A percentile compares a stretch with the other conserved stretches of the same genome.
phyloP scores from a whole-genome alignment of 192 early-diverging fungal species.

The Coemansia sp. region DNA sequence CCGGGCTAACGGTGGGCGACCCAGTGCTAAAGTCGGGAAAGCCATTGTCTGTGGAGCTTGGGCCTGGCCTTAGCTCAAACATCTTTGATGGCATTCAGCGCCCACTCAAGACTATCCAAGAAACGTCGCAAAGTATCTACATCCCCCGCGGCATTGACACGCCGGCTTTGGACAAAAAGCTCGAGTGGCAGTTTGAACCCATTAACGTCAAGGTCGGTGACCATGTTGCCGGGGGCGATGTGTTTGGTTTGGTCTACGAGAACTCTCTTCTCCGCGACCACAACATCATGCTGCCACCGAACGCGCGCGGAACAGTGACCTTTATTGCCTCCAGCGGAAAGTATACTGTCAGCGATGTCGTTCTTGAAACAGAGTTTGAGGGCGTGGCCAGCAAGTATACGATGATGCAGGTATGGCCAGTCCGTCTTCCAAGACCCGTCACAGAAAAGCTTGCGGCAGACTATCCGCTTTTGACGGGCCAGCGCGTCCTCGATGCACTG shows the following conservation, averaged over 20 bases:
- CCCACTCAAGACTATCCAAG: conserved; percentile 94
- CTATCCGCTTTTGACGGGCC: conserved; percentile 94
- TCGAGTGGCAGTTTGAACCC: conserved; percentile 96
- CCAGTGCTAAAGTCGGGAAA: conserved; percentile 97
- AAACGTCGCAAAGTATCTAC: conserved; percentile 93
- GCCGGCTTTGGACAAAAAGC: conserved; percentile 88
- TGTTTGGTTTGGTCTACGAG: conserved; percentile 92
- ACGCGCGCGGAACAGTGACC: conserved; percentile 90
- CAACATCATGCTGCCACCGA: conserved; percentile 93
- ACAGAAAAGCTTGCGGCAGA: conserved; percentile 94
- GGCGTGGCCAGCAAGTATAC: conserved; percentile 89
- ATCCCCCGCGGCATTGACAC: conserved; percentile 99
- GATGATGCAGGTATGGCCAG: conserved; percentile 98
- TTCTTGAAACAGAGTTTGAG: conserved; percentile 97
- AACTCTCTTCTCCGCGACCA: conserved; percentile 92
- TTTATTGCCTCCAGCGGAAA: conserved; percentile 90
- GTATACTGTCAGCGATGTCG: conserved; percentile 88
- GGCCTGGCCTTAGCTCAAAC: conserved; percentile 88
- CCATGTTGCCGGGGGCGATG: conserved; percentile 97
- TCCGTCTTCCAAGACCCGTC: conserved; percentile 91
- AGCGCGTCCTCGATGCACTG: conserved; percentile 97
- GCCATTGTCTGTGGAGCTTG: conserved; percentile 97
- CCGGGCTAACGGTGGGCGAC: conserved; percentile 98
- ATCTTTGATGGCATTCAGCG: conserved; percentile 99
- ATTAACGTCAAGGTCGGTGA: conserved; percentile 88